Percentiles rank a stretch among this genome's conserved stretches.
phyloP scores from a whole-genome alignment of 805 yeast species.

The Nakazawaea wickerhamii region DNA sequence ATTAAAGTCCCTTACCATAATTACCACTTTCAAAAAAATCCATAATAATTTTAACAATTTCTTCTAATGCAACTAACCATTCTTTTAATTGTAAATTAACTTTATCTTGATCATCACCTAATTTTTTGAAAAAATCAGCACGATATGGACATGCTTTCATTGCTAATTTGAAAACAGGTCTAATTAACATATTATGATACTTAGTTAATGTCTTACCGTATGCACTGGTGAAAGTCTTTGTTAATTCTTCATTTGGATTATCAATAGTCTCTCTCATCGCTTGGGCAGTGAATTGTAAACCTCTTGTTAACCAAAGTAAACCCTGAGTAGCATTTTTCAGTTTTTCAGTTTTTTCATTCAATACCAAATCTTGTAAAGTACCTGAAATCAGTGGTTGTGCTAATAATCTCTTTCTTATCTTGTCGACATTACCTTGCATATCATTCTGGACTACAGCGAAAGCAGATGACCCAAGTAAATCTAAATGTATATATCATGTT shows the following conservation, averaged over 20 bases:
- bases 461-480: conserved; percentile 79
- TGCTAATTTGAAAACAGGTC: conserved; percentile 86
- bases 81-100: conserved; percentile 58
- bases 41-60: conserved; percentile 65
- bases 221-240: conserved; percentile 78
- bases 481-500: conserved; percentile 21
- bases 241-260: conserved; percentile 58
- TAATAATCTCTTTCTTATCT: conserved; percentile 61
- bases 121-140: conserved; percentile 74
- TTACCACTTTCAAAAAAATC: conserved; percentile 74
- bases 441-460: conserved; percentile 82
- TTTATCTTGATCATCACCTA: conserved; percentile 69
- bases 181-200: conserved; percentile 75
- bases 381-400: conserved; percentile 56
- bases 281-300: conserved; percentile 84
- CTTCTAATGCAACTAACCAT: conserved; percentile 77
- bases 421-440: conserved; percentile 80
- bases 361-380: conserved; percentile 75
- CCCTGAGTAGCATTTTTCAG: conserved; percentile 82
- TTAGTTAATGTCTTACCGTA: conserved; percentile 75
- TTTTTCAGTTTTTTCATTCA: conserved; percentile 63
- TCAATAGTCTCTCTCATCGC: conserved; percentile 79
- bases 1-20: conserved; percentile 81
- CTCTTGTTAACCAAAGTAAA: conserved; percentile 79
- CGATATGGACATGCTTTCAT: conserved; percentile 95